Percentiles rank a stretch among this genome's conserved stretches.
Conservation (phyloP, 2,329 filamentous ascomycete genomes). For the Fusarium nanum region DNA sequence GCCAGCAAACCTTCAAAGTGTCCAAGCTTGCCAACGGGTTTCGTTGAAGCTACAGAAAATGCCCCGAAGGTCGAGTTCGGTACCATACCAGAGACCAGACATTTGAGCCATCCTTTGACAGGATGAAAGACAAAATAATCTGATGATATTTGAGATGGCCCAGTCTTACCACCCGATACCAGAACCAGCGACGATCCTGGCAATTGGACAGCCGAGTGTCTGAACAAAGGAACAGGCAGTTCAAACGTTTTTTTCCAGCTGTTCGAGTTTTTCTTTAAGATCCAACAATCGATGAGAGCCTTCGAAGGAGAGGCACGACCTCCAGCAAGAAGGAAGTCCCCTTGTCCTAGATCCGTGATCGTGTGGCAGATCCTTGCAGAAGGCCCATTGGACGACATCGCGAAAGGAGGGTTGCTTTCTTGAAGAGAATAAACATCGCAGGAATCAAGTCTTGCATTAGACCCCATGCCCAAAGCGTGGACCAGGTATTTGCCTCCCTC, state of each 20-base stretch:
- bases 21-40: conserved; percentile 39
- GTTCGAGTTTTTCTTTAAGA: conserved; percentile 65
- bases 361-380: conserved; percentile 77
- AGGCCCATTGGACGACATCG: conserved; percentile 49
- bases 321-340: conserved; percentile 74
- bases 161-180: conserved; percentile 71
- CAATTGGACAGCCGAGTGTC: conserved; percentile 74
- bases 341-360: conserved; percentile 71
- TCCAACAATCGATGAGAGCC: conserved; percentile 79
- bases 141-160: conserved; percentile 59
- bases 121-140: conserved; percentile 66
- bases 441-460: conserved; percentile 59
- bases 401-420: conserved; percentile 32
- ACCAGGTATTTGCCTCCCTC: conserved; percentile 59
- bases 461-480: conserved; percentile 59
- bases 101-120: conserved; percentile 60
- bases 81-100: conserved; percentile 50
- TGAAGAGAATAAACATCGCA: conserved; percentile 61
- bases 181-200: conserved; percentile 64
- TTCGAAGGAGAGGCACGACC: conserved; percentile 81
- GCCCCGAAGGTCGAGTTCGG: conserved; percentile 59
- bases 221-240: conserved; percentile 78
- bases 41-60: conserved; percentile 50
- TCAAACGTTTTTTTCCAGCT: conserved; percentile 73
- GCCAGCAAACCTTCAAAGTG: conserved; percentile 70